These are phyloP conservation scores for Papiliotrema flavescens DNA, from an alignment of 1,284 basidiomycete genomes.

Conservation along the genomic window DNA sequence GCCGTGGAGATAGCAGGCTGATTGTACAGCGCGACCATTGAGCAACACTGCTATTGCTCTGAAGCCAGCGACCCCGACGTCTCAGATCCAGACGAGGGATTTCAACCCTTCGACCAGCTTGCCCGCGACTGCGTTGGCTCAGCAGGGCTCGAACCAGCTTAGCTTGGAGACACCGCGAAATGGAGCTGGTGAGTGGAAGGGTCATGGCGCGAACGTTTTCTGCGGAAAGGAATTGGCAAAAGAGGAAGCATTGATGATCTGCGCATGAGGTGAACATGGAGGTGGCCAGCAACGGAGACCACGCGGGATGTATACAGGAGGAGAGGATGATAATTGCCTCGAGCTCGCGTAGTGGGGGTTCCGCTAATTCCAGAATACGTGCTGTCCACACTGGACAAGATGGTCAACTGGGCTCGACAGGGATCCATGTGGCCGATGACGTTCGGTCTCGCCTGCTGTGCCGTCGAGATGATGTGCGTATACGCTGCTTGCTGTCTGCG, in stretches of 20 bases:
- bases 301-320: no score
- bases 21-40: conserved; percentile 29
- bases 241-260: no score
- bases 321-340: no score
- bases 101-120: conserved; percentile 38
- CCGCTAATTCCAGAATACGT: conserved; percentile 72
- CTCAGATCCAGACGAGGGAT: conserved; percentile 24
- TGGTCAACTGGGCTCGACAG: conserved; percentile 96
- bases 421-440: conserved; percentile 99
- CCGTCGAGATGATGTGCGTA: conserved; percentile 89
- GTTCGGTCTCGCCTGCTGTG: conserved; percentile 96
- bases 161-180: conserved; percentile 85
- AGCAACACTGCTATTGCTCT: conserved; percentile 31
- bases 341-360: no score
- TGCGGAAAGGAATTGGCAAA: neutral
- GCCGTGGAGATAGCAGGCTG: neutral
- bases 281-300: no score
- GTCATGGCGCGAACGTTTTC: neutral
- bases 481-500: neutral
- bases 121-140: conserved; percentile 55
- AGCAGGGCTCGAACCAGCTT: conserved; percentile 73
- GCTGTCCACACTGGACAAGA: conserved; percentile 90
- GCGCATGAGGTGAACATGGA: no score
- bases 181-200: conserved; percentile 66
- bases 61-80: conserved; percentile 26